Conservation (phyloP, 495 filamentous ascomycete species). For the Venustampulla echinocandica region DNA sequence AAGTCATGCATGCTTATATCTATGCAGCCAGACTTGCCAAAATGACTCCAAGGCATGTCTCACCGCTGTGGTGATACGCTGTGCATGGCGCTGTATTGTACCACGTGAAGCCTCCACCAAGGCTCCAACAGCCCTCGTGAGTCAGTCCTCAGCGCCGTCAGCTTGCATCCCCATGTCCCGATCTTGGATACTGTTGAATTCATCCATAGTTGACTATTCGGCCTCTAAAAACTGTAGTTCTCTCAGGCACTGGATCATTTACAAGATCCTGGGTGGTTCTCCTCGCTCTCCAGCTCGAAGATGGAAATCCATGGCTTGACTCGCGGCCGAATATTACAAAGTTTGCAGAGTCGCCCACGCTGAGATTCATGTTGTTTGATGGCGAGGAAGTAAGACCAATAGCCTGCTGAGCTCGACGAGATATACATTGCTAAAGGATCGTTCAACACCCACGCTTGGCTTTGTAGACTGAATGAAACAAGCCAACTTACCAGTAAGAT, state of each 20-base stretch:
- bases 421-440: constrained; percentile 19
- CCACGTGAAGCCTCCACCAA: not conserved
- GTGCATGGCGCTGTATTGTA: not conserved
- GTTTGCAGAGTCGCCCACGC: constrained; percentile 17
- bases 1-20: too few species aligned
- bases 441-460: not conserved
- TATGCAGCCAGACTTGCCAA: too few species aligned
- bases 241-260: constrained; percentile 18
- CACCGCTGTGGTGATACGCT: too few species aligned
- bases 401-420: constrained; percentile 18
- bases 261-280: constrained; percentile 16
- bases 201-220: constrained; percentile 9
- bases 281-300: constrained; percentile 12
- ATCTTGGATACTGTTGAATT: not conserved
- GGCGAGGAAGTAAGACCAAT: constrained; percentile 10
- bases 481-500: constrained; percentile 35
- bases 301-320: not conserved
- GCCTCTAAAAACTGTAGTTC: constrained; percentile 13
- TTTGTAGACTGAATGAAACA: too few species aligned
- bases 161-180: not conserved
- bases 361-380: constrained; percentile 9
- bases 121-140: constrained; percentile 10
- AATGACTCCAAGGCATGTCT: too few species aligned
- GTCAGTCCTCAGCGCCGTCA: not conserved
- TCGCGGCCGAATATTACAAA: constrained; percentile 20